Percentiles rank a stretch among this genome's conserved stretches.
Conservation (phyloP, 2,329 filamentous ascomycete species). For the Leptographium wingfieldii region DNA sequence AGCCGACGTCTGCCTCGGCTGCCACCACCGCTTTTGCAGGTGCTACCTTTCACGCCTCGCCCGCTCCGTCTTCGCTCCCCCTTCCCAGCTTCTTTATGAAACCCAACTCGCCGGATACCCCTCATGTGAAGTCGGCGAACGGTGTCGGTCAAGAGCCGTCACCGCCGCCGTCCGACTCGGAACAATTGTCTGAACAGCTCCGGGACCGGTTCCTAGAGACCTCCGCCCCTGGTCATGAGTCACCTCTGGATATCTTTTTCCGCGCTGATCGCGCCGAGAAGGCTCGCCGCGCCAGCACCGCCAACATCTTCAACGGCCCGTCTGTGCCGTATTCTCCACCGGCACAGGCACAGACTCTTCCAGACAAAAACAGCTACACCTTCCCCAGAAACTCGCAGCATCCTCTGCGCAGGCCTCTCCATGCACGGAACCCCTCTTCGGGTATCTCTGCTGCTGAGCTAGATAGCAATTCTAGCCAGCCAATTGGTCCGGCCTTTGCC, state of each 20-base stretch:
- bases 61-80: slow-evolving; percentile 77
- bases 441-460: slow-evolving; percentile 58
- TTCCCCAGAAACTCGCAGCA: slow-evolving; percentile 3
- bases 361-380: slow-evolving; percentile 11
- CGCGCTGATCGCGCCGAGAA: slow-evolving; percentile 72
- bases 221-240: slow-evolving; percentile 38
- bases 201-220: slow-evolving; percentile 10
- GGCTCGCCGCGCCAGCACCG: slow-evolving; percentile 39
- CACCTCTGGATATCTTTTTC: slow-evolving; percentile 84
- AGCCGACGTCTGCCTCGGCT: slow-evolving; percentile 28
- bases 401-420: slow-evolving; percentile 23
- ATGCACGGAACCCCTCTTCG: slow-evolving; percentile 32
- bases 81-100: slow-evolving; percentile 79
- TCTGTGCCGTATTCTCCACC: slow-evolving; percentile 41
- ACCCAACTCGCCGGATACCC: slow-evolving; percentile 52
- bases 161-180: slow-evolving; percentile 39
- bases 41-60: slow-evolving; percentile 88
- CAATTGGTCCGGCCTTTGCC: slow-evolving; percentile 54
- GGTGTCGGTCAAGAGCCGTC: slow-evolving; percentile 30
- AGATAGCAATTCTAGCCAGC: slow-evolving; percentile 41
- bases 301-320: slow-evolving; percentile 26
- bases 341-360: slow-evolving; percentile 19
- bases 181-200: slow-evolving; percentile 23
- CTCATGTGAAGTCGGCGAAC: slow-evolving; percentile 30
- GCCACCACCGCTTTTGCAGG: slow-evolving; percentile 58